Evolutionary conservation across 2,329 filamentous ascomycete genomes (phyloP).

Genomic region (Trichoderma brevicompactum): DNA sequence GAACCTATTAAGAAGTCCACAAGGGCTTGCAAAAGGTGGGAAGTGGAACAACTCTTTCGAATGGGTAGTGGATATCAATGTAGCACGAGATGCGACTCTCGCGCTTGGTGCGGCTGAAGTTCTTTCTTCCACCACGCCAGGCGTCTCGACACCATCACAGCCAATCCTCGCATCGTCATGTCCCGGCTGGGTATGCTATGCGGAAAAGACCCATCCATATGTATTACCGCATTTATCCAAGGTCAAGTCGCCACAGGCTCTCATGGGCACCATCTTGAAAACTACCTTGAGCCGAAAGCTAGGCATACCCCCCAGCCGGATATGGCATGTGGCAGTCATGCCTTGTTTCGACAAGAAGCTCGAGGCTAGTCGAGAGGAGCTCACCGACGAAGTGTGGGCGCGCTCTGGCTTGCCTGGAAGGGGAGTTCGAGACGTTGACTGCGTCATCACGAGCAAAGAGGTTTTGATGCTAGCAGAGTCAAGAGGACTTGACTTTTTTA

Average conservation of each 20-base stretch:
- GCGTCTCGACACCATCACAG: slow-evolving; percentile 38
- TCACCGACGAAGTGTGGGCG: slow-evolving; percentile 80
- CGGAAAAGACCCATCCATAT: slow-evolving; percentile 95
- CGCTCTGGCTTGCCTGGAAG: slow-evolving; percentile 52
- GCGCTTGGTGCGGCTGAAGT: slow-evolving; percentile 78
- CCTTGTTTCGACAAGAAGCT: slow-evolving; percentile 99
- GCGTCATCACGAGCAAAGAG: slow-evolving; percentile 96
- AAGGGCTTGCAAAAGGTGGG: slow-evolving; percentile 72
- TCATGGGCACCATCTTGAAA: slow-evolving; percentile 89
- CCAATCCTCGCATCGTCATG: slow-evolving; percentile 88
- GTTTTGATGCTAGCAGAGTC: slow-evolving; percentile 86
- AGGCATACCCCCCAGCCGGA: slow-evolving; percentile 73
- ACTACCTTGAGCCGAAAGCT: slow-evolving; percentile 76
- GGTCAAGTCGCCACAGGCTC: slow-evolving; percentile 90
- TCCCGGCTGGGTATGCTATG: slow-evolving; percentile 98
- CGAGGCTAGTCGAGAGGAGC: slow-evolving; percentile 89
- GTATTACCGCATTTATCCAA: slow-evolving; percentile 88
- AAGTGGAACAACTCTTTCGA: slow-evolving; percentile 76
- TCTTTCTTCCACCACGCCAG: slow-evolving; percentile 42
- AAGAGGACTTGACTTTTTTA: slow-evolving; percentile 76
- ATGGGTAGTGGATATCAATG: slow-evolving; percentile 90
- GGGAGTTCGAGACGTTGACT: slow-evolving; percentile 87
- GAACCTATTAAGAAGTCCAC: slow-evolving; percentile 70
- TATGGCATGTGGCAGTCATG: slow-evolving; percentile 97
- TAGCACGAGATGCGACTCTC: slow-evolving; percentile 79